Evolutionary conservation across 202 grass and related monocot species (phyloP), one percentile per base, ranked within the genome.

Genomic region (Cymbopogon flexuosus): DNA sequence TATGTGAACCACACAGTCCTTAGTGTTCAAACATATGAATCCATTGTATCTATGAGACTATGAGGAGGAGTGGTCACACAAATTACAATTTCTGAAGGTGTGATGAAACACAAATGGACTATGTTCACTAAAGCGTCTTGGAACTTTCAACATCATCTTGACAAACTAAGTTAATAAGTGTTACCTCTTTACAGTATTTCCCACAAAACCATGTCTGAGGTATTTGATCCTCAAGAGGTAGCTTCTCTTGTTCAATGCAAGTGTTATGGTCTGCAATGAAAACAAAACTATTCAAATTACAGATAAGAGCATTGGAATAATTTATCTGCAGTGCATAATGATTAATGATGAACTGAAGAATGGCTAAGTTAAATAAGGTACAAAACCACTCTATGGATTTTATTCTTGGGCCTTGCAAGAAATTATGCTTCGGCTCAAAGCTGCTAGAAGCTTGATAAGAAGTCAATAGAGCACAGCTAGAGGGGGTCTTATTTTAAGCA

Each of bases 171-270:
- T 33, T 52, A 85, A 33, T 70, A 78, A 56, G 56, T 18, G 69
- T 80, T 91, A 99, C 92, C 90, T 95, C 90, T 89, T 93, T 83
- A 84, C 96, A 99, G 10, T 87, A 80, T 79, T 82, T 85, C 69
- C 92, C 92, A 31, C 96, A 99, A 90, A 99, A 95, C 92, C 96
- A 99, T 86, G 85, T 35, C 58, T 83, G 73, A 21, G 78, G 83
- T 83, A 60, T 85, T 70, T 86, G 37, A 81, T 85, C 84, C 49
- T 61, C 84, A 68, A 71, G 47, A 68, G 79, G 70, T 40, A 85
- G 47, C 71, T 86, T 88, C 52, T 72, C 39, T 15, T 82, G 80
- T 27, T 87, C 88, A 88, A 93, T 49, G 83, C 96, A 98, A 58
- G 74, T 87, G 56, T 77, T 80, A 91, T 98, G 96, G 74, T 95